Conservation (phyloP, 768 basidiomycete genomes). For the Podaxis carcinomalis region DNA sequence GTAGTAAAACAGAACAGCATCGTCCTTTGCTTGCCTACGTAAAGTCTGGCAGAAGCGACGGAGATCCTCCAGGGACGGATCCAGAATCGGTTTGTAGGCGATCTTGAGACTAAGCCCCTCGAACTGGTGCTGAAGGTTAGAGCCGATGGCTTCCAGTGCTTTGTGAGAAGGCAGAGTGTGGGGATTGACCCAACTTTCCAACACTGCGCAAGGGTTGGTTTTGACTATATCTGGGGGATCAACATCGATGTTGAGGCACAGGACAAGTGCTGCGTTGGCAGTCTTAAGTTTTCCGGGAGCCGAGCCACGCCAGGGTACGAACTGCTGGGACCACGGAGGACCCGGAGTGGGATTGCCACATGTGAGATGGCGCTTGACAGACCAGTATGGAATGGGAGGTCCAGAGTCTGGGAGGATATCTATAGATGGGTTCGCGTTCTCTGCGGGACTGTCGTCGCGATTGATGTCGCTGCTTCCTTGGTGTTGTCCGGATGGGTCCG, state of each 20-base stretch:
- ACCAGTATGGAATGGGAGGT: conserved; percentile 80
- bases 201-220: conserved; percentile 90
- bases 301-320: conserved; percentile 75
- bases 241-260: conserved; percentile 96
- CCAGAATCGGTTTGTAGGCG: conserved; percentile 89
- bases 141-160: conserved; percentile 90
- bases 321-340: conserved; percentile 60
- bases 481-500: conserved; percentile 42
- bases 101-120: conserved; percentile 94
- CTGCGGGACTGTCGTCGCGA: conserved; percentile 28
- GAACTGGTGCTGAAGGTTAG: conserved; percentile 92
- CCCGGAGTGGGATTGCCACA: conserved; percentile 81
- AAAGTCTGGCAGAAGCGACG: conserved; percentile 80
- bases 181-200: conserved; percentile 98
- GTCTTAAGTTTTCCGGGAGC: conserved; percentile 88
- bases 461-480: conserved; percentile 24
- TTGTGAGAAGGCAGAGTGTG: conserved; percentile 88
- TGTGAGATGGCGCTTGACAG: conserved; percentile 85
- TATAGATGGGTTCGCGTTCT: conserved; percentile 38
- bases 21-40: conserved; percentile 87
- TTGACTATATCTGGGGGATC: conserved; percentile 98
- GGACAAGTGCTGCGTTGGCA: conserved; percentile 78
- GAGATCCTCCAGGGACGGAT: conserved; percentile 92
- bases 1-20: conserved; percentile 94
- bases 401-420: conserved; percentile 43